Conservation (phyloP, 108 stramenopile genomes). For the Skeletonema potamos region DNA sequence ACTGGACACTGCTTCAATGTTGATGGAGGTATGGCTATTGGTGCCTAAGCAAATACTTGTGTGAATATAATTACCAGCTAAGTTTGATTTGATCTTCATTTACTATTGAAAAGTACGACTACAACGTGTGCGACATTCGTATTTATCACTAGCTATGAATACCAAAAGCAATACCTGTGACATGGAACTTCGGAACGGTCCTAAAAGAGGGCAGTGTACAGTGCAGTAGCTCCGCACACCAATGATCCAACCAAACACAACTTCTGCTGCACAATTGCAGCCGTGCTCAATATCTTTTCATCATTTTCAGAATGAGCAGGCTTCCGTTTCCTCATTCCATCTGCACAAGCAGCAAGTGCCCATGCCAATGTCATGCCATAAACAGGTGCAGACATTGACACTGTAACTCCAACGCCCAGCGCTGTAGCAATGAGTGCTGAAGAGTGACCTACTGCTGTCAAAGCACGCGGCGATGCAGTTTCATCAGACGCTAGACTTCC, state of each 20-base stretch:
- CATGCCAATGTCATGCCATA: slow-evolving; percentile 72
- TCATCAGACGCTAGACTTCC: slow-evolving; percentile 51
- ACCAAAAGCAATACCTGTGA: no score
- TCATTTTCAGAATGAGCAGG: slow-evolving; percentile 2
- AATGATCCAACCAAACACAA: slow-evolving; percentile 49
- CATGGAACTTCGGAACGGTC: neutral
- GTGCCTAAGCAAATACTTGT: slow-evolving; percentile 50
- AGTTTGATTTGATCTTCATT: neutral
- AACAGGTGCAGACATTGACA: slow-evolving; percentile 42
- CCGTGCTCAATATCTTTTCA: slow-evolving; percentile 27
- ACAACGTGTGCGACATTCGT: no score
- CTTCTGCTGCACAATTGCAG: slow-evolving; percentile 33
- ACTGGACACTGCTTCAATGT: slow-evolving; percentile 95
- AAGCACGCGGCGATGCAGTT: slow-evolving; percentile 16
- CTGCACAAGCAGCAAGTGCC: slow-evolving; percentile 68
- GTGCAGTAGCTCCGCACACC: slow-evolving; percentile 36
- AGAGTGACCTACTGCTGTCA: slow-evolving; percentile 54
- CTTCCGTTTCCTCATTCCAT: slow-evolving; percentile 48
- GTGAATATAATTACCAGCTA: no score
- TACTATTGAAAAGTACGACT: no score
- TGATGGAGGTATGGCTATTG: slow-evolving; percentile 97
- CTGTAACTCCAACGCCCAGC: slow-evolving; percentile 56
- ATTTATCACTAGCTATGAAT: no score
- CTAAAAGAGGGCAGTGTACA: slow-evolving; percentile 20
- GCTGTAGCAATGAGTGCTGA: slow-evolving; percentile 64